Percentiles rank a stretch among this genome's conserved stretches.
phyloP scores from a whole-genome alignment of 148 eudicot genomes.

The Beta vulgaris region DNA sequence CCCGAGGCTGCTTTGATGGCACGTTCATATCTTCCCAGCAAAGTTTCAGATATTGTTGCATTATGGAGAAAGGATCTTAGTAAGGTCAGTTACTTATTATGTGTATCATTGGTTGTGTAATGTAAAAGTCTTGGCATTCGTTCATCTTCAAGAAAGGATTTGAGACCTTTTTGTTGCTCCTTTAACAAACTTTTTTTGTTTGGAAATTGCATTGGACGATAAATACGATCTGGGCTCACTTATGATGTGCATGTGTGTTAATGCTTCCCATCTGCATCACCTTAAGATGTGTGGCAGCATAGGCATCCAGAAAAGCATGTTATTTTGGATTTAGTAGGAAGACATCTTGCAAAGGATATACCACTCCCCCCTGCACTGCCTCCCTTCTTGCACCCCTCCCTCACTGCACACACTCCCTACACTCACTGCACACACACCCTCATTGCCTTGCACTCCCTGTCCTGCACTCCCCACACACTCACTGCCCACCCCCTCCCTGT shows the following conservation, averaged over 20 bases:
- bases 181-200: background rate
- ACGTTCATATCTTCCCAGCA: constrained; percentile 94
- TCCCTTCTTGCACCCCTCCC: too few species aligned
- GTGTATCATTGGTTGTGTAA: background rate
- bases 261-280: background rate
- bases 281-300: background rate
- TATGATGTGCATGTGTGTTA: background rate
- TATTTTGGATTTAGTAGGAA: background rate
- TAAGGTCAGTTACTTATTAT: constrained; percentile 51
- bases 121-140: background rate
- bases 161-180: background rate
- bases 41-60: constrained; percentile 84
- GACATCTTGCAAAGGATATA: too few species aligned
- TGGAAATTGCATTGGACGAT: background rate
- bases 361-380: too few species aligned
- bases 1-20: constrained; percentile 99
- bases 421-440: too few species aligned
- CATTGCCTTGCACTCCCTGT: too few species aligned
- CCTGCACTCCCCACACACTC: too few species aligned
- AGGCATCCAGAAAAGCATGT: background rate
- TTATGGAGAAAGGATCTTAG: constrained; percentile 91
- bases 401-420: too few species aligned
- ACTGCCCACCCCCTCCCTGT: too few species aligned
- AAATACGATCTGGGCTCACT: background rate
- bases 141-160: background rate